A percentile compares a stretch with the other conserved stretches of the same genome.
Conservation (phyloP, 1,139 yeast species). For the Citeromyces hawaiiensis region DNA sequence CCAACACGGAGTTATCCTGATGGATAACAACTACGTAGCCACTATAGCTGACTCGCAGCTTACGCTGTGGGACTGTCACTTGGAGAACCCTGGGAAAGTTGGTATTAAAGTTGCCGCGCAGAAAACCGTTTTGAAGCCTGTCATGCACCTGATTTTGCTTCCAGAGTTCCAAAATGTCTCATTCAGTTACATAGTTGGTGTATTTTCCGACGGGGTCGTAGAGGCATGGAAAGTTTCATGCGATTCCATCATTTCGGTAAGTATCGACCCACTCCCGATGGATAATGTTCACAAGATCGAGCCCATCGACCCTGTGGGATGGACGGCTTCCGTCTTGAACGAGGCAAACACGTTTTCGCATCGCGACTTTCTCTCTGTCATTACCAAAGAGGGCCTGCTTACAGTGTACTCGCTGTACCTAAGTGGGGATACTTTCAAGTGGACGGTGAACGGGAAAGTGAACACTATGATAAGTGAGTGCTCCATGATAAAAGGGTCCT, state of each 20-base stretch:
- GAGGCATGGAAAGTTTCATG: slow-evolving; percentile 11
- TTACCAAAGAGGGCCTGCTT: slow-evolving; percentile 43
- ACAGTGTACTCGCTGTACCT: slow-evolving; percentile 31
- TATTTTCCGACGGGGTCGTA: slow-evolving; percentile 17
- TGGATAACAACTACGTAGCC: slow-evolving; percentile 35
- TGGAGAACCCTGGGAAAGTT: slow-evolving; percentile 8
- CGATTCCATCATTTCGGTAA: slow-evolving; percentile 2
- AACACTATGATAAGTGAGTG: no score
- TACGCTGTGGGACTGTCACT: slow-evolving; percentile 52
- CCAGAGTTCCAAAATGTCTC: slow-evolving; percentile 24
- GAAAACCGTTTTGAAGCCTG: slow-evolving; percentile 15
- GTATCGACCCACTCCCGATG: background rate
- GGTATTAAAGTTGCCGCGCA: slow-evolving; percentile 5
- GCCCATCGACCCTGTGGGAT: slow-evolving; percentile 58
- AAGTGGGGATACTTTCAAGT: slow-evolving; percentile 7
- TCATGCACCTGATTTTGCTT: slow-evolving; percentile 25
- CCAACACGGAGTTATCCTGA: slow-evolving; percentile 36
- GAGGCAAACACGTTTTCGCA: slow-evolving; percentile 17
- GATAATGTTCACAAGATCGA: slow-evolving; percentile 26
- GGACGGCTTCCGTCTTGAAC: slow-evolving; percentile 22
- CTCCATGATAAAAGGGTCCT: slow-evolving; percentile 46
- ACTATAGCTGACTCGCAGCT: slow-evolving; percentile 27
- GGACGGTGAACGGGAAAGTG: slow-evolving; percentile 9
- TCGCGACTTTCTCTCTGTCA: slow-evolving; percentile 43
- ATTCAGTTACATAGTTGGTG: slow-evolving; percentile 29